These are phyloP conservation scores for Pythium monospermum DNA, from an alignment of 352 stramenopile genomes.

Conservation along the genomic window DNA sequence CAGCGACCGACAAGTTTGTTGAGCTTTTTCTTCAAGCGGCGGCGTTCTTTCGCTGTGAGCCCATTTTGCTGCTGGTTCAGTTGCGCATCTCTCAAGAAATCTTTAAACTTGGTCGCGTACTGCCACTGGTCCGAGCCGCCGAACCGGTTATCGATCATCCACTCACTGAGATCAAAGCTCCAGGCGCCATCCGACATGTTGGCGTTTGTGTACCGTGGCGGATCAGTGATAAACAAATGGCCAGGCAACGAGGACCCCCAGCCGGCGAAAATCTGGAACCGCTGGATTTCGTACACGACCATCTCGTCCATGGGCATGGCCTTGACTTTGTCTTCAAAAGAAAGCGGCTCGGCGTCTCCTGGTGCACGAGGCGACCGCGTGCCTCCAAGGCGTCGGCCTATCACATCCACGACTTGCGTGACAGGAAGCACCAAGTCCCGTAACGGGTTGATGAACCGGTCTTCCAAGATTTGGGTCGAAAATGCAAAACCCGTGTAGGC, in stretches of 20 bases:
- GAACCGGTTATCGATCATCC: constrained; percentile 72
- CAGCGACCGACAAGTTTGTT: constrained; percentile 78
- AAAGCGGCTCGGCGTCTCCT: constrained; percentile 21
- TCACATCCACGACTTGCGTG: constrained; percentile 41
- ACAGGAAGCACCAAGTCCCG: constrained; percentile 69
- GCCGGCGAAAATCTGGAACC: constrained; percentile 78
- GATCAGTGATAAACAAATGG: constrained; percentile 73
- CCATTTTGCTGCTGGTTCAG: constrained; percentile 43
- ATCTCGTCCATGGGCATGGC: constrained; percentile 55
- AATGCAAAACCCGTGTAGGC: constrained; percentile 83
- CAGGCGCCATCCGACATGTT: constrained; percentile 61
- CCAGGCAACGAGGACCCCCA: constrained; percentile 75
- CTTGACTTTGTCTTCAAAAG: constrained; percentile 65
- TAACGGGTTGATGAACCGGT: constrained; percentile 76
- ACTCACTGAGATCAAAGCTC: constrained; percentile 62
- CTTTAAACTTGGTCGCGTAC: constrained; percentile 83
- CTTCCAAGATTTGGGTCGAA: constrained; percentile 70
- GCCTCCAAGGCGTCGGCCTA: constrained; percentile 12
- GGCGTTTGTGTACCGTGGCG: constrained; percentile 70
- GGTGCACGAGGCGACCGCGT: constrained; percentile 8
- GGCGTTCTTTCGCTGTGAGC: constrained; percentile 47
- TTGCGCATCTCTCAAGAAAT: constrained; percentile 64
- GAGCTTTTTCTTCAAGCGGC: constrained; percentile 72
- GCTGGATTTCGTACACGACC: constrained; percentile 77
- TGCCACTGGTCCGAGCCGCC: constrained; percentile 78